These are phyloP conservation scores for Thymus mandschuricus DNA, from an alignment of 257 asterid genomes.

Conservation along the genomic window DNA sequence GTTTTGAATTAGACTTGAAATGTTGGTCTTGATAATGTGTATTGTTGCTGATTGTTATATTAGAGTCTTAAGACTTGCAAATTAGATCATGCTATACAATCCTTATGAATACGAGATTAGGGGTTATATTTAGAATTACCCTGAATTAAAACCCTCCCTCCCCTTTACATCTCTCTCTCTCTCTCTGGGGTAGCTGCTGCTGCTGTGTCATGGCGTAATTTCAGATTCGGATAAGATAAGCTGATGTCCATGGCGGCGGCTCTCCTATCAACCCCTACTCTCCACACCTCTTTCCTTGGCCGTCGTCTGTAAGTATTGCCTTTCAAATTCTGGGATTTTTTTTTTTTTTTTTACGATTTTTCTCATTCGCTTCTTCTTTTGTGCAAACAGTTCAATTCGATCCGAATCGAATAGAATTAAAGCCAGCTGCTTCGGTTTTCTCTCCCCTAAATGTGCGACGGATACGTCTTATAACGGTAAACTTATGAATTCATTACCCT, in stretches of 20 bases:
- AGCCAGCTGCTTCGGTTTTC: slow-evolving; percentile 28
- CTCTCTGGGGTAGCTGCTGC: too few species aligned
- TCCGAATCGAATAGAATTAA: slow-evolving; percentile 36
- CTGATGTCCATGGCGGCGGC: slow-evolving; percentile 55
- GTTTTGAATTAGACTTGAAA: too few species aligned
- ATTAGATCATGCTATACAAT: too few species aligned
- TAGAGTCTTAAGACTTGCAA: too few species aligned
- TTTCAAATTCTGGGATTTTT: background rate
- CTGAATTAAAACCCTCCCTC: too few species aligned
- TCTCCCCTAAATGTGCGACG: slow-evolving; percentile 57
- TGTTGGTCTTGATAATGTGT: too few species aligned
- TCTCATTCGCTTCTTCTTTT: slow-evolving; percentile 1
- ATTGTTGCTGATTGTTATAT: too few species aligned
- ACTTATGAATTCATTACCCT: background rate
- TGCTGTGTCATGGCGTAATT: background rate
- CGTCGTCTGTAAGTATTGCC: slow-evolving; percentile 50
- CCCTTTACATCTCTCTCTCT: too few species aligned
- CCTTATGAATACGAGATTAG: too few species aligned
- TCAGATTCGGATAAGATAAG: background rate
- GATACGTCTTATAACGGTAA: slow-evolving; percentile 73
- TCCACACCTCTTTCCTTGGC: slow-evolving; percentile 61
- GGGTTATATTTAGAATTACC: too few species aligned
- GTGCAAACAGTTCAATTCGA: slow-evolving; percentile 43
- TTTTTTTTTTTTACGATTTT: background rate
- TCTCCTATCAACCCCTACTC: slow-evolving; percentile 56